phyloP scores from a whole-genome alignment of 1,284 basidiomycete genomes.

The Sutorius eximius region DNA sequence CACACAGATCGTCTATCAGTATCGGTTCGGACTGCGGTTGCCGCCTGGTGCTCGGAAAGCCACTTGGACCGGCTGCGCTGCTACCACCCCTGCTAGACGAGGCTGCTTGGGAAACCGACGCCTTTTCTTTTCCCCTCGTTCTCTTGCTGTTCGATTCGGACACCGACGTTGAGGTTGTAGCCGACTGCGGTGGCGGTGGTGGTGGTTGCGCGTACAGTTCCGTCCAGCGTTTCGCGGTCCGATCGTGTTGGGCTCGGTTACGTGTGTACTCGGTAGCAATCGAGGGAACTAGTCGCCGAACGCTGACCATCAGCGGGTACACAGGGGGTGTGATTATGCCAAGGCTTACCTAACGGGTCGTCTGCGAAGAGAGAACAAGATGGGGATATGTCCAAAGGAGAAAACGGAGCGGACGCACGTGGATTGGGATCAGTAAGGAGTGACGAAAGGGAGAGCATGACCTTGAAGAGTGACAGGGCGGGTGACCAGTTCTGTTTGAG shows the following conservation, averaged over 20 bases:
- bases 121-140: constrained; percentile 45
- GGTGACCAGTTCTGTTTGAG: constrained; percentile 91
- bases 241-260: constrained; percentile 60
- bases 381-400: background rate
- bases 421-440: constrained; percentile 90
- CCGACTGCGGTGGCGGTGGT: constrained; percentile 5
- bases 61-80: constrained; percentile 1
- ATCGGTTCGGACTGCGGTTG: constrained; percentile 37
- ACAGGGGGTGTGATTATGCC: background rate
- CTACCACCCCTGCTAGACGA: constrained; percentile 7
- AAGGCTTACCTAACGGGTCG: constrained; percentile 62
- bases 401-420: constrained; percentile 45
- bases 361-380: constrained; percentile 40
- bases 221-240: constrained; percentile 52
- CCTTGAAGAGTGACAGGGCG: constrained; percentile 87
- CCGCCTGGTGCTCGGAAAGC: constrained; percentile 14
- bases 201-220: constrained; percentile 47
- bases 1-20: constrained; percentile 52
- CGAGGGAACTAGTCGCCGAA: constrained; percentile 52
- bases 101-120: constrained; percentile 4
- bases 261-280: constrained; percentile 71
- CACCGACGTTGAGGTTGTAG: constrained; percentile 3
- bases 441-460: constrained; percentile 84
- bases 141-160: constrained; percentile 16
- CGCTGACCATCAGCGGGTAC: background rate